phyloP scores from a whole-genome alignment of 352 stramenopile species.

The Blastocystis sp. region DNA sequence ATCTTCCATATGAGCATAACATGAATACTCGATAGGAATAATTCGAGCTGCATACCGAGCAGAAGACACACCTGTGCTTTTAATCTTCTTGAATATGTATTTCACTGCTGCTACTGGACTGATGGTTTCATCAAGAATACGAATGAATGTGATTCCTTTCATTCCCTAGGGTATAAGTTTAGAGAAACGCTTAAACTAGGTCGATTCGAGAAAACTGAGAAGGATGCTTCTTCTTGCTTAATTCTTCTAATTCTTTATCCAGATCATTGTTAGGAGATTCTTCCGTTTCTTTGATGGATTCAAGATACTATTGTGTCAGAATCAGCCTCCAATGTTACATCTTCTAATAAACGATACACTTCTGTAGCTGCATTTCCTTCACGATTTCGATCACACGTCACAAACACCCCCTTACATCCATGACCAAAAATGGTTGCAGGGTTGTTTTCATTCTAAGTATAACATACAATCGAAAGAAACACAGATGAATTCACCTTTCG shows the following conservation, averaged over 20 bases:
- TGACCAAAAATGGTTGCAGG: conserved; percentile 45
- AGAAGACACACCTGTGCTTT: background rate
- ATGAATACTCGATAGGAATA: conserved; percentile 54
- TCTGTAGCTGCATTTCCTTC: conserved; percentile 32
- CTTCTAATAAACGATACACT: conserved; percentile 57
- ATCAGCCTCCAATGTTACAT: background rate
- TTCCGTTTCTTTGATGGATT: background rate
- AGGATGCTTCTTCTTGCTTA: conserved; percentile 24
- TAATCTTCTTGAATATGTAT: conserved; percentile 24
- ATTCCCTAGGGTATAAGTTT: conserved; percentile 13
- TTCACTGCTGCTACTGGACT: conserved; percentile 7
- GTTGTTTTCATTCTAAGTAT: conserved; percentile 16
- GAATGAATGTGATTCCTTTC: conserved; percentile 56
- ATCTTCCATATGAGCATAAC: conserved; percentile 50
- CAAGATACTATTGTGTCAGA: background rate
- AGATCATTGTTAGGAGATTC: conserved; percentile 6
- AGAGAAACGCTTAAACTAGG: background rate
- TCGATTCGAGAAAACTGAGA: conserved; percentile 36
- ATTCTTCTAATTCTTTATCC: conserved; percentile 49
- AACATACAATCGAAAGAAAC: background rate
- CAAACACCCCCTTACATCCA: conserved; percentile 56
- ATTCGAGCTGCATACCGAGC: conserved; percentile 44
- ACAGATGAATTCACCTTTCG: conserved; percentile 18
- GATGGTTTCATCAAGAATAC: conserved; percentile 37
- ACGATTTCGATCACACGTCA: conserved; percentile 56